These are phyloP conservation scores for Neonectria coccinea DNA, from an alignment of 2,329 filamentous ascomycete genomes.

Conservation along the genomic window DNA sequence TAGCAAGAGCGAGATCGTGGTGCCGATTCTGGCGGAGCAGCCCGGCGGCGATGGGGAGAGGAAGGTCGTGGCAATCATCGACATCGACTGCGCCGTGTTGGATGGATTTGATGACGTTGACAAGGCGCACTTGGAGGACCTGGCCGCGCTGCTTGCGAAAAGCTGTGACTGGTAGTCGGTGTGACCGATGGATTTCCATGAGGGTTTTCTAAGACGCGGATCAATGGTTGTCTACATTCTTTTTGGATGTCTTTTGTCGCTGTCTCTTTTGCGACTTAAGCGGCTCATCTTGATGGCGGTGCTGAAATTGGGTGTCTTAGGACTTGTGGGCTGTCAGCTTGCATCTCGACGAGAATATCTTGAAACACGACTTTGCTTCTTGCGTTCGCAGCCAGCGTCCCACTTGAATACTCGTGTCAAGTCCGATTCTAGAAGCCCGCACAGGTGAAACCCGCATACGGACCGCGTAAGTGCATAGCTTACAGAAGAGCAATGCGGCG, in stretches of 20 bases:
- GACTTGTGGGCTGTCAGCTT: neutral
- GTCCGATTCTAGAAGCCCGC: slow-evolving; percentile 32
- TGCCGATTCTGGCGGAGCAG: slow-evolving; percentile 69
- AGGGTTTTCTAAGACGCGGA: slow-evolving; percentile 2
- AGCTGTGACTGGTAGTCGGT: slow-evolving; percentile 73
- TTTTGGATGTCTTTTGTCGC: neutral
- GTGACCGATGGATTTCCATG: neutral
- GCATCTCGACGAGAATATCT: slow-evolving; percentile 13
- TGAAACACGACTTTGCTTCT: slow-evolving; percentile 11
- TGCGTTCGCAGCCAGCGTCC: slow-evolving; percentile 7
- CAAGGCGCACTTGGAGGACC: slow-evolving; percentile 71
- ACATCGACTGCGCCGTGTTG: slow-evolving; percentile 78
- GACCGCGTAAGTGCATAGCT: slow-evolving; percentile 13
- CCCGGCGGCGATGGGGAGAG: slow-evolving; percentile 39
- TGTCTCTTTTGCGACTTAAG: neutral
- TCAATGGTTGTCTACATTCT: slow-evolving; percentile 7
- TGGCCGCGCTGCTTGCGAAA: slow-evolving; percentile 69
- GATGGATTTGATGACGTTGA: slow-evolving; percentile 79
- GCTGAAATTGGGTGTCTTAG: neutral
- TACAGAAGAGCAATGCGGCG: slow-evolving; percentile 19
- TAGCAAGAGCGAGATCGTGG: slow-evolving; percentile 84
- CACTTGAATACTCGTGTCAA: neutral
- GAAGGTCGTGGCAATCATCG: slow-evolving; percentile 79
- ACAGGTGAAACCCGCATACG: slow-evolving; percentile 27
- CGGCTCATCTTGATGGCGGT: neutral